Evolutionary conservation across 2,329 filamentous ascomycete species (phyloP).

Genomic region (Pseudocercospora musae): DNA sequence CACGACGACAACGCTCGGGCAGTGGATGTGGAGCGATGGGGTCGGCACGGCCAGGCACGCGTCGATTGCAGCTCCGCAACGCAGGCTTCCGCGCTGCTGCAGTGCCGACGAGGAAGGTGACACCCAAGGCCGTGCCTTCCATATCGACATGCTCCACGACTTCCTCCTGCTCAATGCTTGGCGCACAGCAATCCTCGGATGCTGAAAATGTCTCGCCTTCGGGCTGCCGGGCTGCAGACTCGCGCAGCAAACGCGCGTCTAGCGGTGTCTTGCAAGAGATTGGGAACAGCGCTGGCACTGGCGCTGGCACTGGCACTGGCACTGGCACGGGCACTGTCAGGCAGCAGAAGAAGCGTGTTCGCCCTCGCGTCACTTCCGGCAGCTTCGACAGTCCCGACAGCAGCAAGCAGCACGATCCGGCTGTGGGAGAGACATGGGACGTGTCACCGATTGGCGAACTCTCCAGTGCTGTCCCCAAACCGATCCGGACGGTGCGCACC

Average conservation of each 20-base stretch:
- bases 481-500: constrained; percentile 1
- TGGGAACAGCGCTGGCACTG: constrained; percentile 17
- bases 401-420: constrained; percentile 16
- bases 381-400: constrained; percentile 18
- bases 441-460: constrained; percentile 13
- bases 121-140: constrained; percentile 26
- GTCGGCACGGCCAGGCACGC: constrained; percentile 14
- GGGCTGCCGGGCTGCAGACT: constrained; percentile 7
- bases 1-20: not conserved
- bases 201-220: constrained; percentile 26
- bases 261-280: constrained; percentile 33
- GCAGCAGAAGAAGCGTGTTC: constrained; percentile 18
- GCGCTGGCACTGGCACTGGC: no score
- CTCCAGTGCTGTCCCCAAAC: constrained; percentile 17
- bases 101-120: constrained; percentile 33
- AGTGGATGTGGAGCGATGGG: not conserved
- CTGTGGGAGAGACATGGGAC: constrained; percentile 11
- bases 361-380: constrained; percentile 18
- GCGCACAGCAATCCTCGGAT: constrained; percentile 15
- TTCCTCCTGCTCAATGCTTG: constrained; percentile 13
- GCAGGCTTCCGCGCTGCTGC: constrained; percentile 34
- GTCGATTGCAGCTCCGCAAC: constrained; percentile 36
- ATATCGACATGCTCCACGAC: constrained; percentile 24
- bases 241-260: constrained; percentile 22
- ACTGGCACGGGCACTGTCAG: no score